Evolutionary conservation across 495 filamentous ascomycete species (phyloP).

Genomic region (Zalerion maritima): DNA sequence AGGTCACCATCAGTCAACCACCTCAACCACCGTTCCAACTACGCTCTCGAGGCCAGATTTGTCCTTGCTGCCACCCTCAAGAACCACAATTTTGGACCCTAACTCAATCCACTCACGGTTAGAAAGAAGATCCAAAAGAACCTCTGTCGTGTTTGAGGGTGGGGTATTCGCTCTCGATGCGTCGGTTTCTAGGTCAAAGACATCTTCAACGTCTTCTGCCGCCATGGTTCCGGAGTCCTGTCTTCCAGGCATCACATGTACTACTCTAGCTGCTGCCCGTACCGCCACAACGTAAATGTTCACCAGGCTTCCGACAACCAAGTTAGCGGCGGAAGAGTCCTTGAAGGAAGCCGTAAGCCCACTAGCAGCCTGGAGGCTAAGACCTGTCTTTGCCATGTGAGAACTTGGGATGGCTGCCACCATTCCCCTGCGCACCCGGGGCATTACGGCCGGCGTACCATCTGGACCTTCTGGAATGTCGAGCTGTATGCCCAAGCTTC

Average conservation of each 20-base stretch:
- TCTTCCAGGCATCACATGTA: slow-evolving; percentile 19
- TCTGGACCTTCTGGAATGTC: slow-evolving; percentile 7
- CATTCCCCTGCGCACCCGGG: slow-evolving; percentile 70
- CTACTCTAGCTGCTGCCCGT: slow-evolving; percentile 60
- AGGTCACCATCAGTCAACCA: slow-evolving; percentile 29
- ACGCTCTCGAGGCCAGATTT: slow-evolving; percentile 50
- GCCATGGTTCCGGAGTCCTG: slow-evolving; percentile 8
- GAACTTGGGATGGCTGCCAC: slow-evolving; percentile 47
- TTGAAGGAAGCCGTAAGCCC: slow-evolving; percentile 37
- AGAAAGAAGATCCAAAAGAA: slow-evolving; percentile 60
- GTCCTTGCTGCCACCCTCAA: slow-evolving; percentile 41
- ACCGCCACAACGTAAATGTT: slow-evolving; percentile 79
- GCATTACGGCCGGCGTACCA: slow-evolving; percentile 16
- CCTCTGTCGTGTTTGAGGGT: slow-evolving; percentile 29
- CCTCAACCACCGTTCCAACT: slow-evolving; percentile 46
- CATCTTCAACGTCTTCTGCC: slow-evolving; percentile 35
- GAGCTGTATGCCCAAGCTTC: slow-evolving; percentile 63
- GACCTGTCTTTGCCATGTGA: slow-evolving; percentile 31
- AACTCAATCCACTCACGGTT: slow-evolving; percentile 76
- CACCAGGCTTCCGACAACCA: slow-evolving; percentile 41
- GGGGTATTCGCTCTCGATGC: slow-evolving; percentile 23
- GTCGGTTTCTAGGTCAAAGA: slow-evolving; percentile 53
- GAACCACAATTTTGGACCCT: slow-evolving; percentile 61
- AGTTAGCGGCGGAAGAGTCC: slow-evolving; percentile 19
- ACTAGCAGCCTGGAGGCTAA: slow-evolving; percentile 38